Evolutionary conservation across 2,329 filamentous ascomycete species (phyloP).

Genomic region (Exophiala dermatitidis): DNA sequence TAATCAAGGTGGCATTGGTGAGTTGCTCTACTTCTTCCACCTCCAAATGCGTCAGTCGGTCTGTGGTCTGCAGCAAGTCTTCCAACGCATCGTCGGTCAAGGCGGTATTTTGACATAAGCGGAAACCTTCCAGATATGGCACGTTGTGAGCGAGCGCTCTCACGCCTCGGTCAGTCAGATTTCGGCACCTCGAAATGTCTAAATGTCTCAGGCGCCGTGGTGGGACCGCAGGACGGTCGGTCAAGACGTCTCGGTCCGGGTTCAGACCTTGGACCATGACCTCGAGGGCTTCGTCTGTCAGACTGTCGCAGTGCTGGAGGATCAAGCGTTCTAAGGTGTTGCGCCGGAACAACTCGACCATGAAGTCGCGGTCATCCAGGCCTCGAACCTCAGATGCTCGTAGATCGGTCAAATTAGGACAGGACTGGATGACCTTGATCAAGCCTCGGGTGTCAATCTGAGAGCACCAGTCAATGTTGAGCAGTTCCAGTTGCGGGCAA

Average conservation of each 20-base stretch:
- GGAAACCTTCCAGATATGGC: slow-evolving; percentile 72
- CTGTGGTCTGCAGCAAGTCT: slow-evolving; percentile 65
- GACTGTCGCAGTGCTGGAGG: slow-evolving; percentile 68
- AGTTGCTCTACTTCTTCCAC: slow-evolving; percentile 75
- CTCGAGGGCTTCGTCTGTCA: slow-evolving; percentile 67
- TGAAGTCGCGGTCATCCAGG: slow-evolving; percentile 67
- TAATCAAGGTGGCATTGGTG: slow-evolving; percentile 66
- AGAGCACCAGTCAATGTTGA: slow-evolving; percentile 91
- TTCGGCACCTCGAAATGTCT: slow-evolving; percentile 71
- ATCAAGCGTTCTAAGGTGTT: slow-evolving; percentile 80
- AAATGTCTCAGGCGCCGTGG: slow-evolving; percentile 73
- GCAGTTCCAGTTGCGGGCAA: slow-evolving; percentile 70
- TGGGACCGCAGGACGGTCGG: slow-evolving; percentile 66
- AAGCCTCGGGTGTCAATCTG: slow-evolving; percentile 74
- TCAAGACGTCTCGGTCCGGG: slow-evolving; percentile 73
- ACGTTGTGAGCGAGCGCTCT: slow-evolving; percentile 64
- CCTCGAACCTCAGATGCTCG: slow-evolving; percentile 74
- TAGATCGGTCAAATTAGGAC: slow-evolving; percentile 67
- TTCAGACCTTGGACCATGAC: slow-evolving; percentile 68
- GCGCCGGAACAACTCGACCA: slow-evolving; percentile 65
- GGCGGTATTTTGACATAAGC: slow-evolving; percentile 68
- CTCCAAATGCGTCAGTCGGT: slow-evolving; percentile 76
- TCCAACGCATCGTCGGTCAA: slow-evolving; percentile 68
- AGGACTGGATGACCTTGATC: slow-evolving; percentile 63
- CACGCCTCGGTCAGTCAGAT: slow-evolving; percentile 67